Evolutionary conservation across 768 basidiomycete species (phyloP).

Genomic region (Chalciporus sphaerocephalus): DNA sequence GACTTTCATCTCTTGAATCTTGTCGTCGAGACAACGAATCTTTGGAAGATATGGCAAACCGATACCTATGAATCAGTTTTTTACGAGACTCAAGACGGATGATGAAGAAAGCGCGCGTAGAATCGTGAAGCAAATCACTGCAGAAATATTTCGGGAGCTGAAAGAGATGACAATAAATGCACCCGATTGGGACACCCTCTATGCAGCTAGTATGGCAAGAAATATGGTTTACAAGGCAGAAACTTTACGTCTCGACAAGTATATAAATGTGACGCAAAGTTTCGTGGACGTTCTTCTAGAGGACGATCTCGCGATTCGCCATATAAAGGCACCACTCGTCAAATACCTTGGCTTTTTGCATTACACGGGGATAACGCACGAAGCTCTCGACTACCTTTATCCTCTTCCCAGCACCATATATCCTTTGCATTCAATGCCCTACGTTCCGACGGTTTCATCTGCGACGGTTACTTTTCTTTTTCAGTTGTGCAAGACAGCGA

Average conservation of each 20-base stretch:
- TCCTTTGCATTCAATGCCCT: slow-evolving; percentile 2
- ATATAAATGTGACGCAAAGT: slow-evolving; percentile 52
- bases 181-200: slow-evolving; percentile 63
- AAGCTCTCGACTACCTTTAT: slow-evolving; percentile 41
- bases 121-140: slow-evolving; percentile 57
- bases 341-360: slow-evolving; percentile 55
- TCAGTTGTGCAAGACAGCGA: slow-evolving; percentile 39
- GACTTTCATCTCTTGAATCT: not conserved
- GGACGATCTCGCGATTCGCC: slow-evolving; percentile 11
- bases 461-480: slow-evolving; percentile 33
- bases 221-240: slow-evolving; percentile 50
- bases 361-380: slow-evolving; percentile 48
- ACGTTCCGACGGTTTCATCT: slow-evolving; percentile 24
- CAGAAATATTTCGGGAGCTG: slow-evolving; percentile 45
- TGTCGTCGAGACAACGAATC: not conserved
- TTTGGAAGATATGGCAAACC: slow-evolving; percentile 3
- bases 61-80: slow-evolving; percentile 8
- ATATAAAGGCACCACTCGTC: slow-evolving; percentile 43
- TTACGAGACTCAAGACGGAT: not conserved
- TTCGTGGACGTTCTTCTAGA: slow-evolving; percentile 21
- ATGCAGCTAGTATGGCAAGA: slow-evolving; percentile 53
- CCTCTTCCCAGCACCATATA: slow-evolving; percentile 32
- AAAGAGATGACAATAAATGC: slow-evolving; percentile 58
- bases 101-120: slow-evolving; percentile 39
- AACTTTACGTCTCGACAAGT: slow-evolving; percentile 45